Base-by-base conservation (phyloP, 768 basidiomycete genomes). In the Boletus rufocinnamomeus region DNA sequence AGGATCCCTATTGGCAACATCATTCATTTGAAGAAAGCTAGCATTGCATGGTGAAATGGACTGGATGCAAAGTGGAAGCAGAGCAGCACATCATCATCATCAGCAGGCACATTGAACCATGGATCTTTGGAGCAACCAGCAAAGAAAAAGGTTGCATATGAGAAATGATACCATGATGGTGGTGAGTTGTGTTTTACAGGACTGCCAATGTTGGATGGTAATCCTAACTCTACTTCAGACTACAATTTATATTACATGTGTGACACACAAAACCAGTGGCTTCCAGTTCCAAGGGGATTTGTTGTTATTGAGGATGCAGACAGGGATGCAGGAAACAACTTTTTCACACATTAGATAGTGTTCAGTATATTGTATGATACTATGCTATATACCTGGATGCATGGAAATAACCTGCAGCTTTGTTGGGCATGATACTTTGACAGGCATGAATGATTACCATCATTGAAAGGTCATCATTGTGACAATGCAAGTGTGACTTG, bases 191-290 rank as follows among this genome's bases (percentile, higher is more conserved):
- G 2, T 8, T 63, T 60, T 25, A 14, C 34, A 8, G 52, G 51
- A 3, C 46, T 43, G 2, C 41, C 43, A 6, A 60, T 56, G 51
- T 2, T 13, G 8, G 34, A 1, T 2, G 53, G 44, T n/a, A 35
- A 52, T 13, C 5, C 19, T 19, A 17, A 37, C 23, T 5, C 11
- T 0, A n/a, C 14, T 6, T 8, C 19, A 1, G 54, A 61, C 19
- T 63, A 60, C 23, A 35, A 55, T 40, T 10, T 60, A 25, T 54
- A n/a, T 7, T 61, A 63, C 28, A 37, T 17, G 11, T 59, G 54
- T 19, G 43, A 53, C 0, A 45, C 19, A 1, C 45, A 54, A 2
- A 48, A 53, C 0, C n/a, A 43, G 16, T 64, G 57, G 57, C 44
- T 62, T 44, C 45, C 47, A 2, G 43, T 59, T 35, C 61, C 35